These are phyloP conservation scores for Blastobotrys parvus DNA, from an alignment of 805 yeast species.

Conservation along the genomic window DNA sequence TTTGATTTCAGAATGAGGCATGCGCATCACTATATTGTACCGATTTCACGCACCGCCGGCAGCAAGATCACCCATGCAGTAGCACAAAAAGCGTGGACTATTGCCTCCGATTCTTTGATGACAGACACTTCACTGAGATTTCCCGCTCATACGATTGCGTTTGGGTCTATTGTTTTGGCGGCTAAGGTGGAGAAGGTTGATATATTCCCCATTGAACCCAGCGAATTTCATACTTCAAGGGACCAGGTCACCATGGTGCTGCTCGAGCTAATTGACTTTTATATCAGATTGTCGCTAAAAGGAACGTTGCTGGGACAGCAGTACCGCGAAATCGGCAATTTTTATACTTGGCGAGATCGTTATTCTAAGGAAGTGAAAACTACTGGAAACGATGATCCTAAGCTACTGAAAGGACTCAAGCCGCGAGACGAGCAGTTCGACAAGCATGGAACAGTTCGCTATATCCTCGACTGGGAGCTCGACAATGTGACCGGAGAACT, in stretches of 20 bases:
- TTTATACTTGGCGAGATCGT: slow-evolving; percentile 23
- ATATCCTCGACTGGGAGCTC: slow-evolving; percentile 23
- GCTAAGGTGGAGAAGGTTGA: slow-evolving; percentile 35
- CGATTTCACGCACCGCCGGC: slow-evolving; percentile 38
- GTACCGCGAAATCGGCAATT: slow-evolving; percentile 4
- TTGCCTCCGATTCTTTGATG: slow-evolving; percentile 63
- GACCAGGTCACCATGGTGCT: slow-evolving; percentile 39
- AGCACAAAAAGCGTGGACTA: slow-evolving; percentile 60
- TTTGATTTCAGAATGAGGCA: slow-evolving; percentile 72
- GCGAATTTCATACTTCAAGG: slow-evolving; percentile 15
- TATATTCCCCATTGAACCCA: slow-evolving; percentile 28
- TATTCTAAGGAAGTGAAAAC: slow-evolving; percentile 24
- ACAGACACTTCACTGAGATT: slow-evolving; percentile 60
- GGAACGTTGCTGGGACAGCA: slow-evolving; percentile 40
- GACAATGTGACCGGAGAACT: slow-evolving; percentile 16
- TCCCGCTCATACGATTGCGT: slow-evolving; percentile 70
- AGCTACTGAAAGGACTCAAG: slow-evolving; percentile 1
- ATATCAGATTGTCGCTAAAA: slow-evolving; percentile 45
- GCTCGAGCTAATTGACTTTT: slow-evolving; percentile 50
- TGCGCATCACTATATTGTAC: slow-evolving; percentile 58
- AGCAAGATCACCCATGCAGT: slow-evolving; percentile 36
- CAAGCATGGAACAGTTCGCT: slow-evolving; percentile 25
- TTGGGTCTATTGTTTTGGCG: slow-evolving; percentile 58
- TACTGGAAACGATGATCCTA: not conserved
- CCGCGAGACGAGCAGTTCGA: slow-evolving; percentile 28